Conservation (phyloP, 108 stramenopile species). For the Pseudonitzschia multiseries region DNA sequence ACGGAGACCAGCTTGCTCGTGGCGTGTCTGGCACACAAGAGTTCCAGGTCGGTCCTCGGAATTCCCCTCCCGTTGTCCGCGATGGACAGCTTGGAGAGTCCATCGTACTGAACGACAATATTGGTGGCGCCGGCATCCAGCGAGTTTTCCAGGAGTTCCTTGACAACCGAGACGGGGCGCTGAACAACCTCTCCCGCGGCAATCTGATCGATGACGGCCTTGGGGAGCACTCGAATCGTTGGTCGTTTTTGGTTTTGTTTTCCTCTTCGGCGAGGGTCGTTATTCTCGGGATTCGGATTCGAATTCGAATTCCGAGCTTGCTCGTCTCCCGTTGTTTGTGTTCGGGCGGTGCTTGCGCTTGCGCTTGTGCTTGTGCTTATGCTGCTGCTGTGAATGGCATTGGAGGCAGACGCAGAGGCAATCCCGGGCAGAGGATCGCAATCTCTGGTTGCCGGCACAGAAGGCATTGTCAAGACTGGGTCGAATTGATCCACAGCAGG, state of each 20-base stretch:
- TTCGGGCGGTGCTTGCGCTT: too few species aligned
- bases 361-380: too few species aligned
- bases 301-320: too few species aligned
- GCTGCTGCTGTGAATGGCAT: too few species aligned
- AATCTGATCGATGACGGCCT: slow-evolving; percentile 91
- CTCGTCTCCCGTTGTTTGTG: too few species aligned
- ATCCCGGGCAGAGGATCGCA: too few species aligned
- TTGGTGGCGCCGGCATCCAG: slow-evolving; percentile 87
- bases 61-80: slow-evolving; percentile 82
- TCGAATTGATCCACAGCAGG: too few species aligned
- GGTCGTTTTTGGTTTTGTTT: neutral
- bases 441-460: too few species aligned
- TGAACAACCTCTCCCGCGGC: slow-evolving; percentile 99
- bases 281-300: too few species aligned
- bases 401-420: too few species aligned
- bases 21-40: slow-evolving; percentile 95
- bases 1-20: slow-evolving; percentile 88
- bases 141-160: slow-evolving; percentile 97
- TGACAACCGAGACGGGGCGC: slow-evolving; percentile 90
- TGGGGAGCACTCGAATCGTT: slow-evolving; percentile 51
- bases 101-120: slow-evolving; percentile 33
- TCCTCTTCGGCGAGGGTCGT: too few species aligned
- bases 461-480: too few species aligned
- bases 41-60: slow-evolving; percentile 57
- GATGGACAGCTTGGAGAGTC: slow-evolving; percentile 40